Base-by-base conservation (phyloP, 1,284 basidiomycete species). In the Sporisorium reilianum region DNA sequence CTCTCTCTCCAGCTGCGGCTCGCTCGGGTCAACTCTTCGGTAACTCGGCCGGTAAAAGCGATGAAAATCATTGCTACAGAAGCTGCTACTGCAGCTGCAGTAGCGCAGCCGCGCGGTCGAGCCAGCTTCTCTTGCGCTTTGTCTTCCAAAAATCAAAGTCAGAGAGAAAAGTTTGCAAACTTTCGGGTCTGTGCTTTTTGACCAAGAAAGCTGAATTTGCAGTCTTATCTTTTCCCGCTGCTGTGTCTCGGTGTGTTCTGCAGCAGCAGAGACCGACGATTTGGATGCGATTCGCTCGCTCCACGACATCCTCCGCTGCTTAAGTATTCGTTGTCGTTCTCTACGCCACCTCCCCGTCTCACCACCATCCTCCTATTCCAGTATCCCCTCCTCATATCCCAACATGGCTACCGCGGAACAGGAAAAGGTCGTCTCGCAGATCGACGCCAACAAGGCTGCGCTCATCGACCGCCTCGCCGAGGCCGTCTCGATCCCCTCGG, bases 401-500 rank as follows among this genome's bases (percentile, higher is more conserved):
- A 69, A 28, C 22, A 76, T 76, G 74, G 74, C 69, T 23, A 76
- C 57, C 55, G 46, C 65, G 53, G 62, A 68, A 28, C 75, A 77
- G 61, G 67, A 77, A 26, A 79, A 76, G 62, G 77, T 84, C 69
- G 49, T 81, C 55, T 55, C 63, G 40, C 80, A 84, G 57, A 81
- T 84, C 63, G 81, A 84, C 54, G 66, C 65, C 61, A 80, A 84
- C 74, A 75, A 82, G 69, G 59, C 67, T 25, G 76, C 70, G 22
- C 44, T 80, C 36, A 80, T 85, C 52, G 65, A 79, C 40, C 67
- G 77, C 16, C 77, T 85, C 4, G 80, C 79, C 46, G 61, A 79
- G 45, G 83, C 81, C 26, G 81, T 84, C 42, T 81, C 78, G 48
- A 84, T 85, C 62, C 80, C 83, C 28, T 80, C 76, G 53, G 80